Base-by-base conservation (phyloP, 2,329 filamentous ascomycete genomes). In the Triangularia verruculosa region DNA sequence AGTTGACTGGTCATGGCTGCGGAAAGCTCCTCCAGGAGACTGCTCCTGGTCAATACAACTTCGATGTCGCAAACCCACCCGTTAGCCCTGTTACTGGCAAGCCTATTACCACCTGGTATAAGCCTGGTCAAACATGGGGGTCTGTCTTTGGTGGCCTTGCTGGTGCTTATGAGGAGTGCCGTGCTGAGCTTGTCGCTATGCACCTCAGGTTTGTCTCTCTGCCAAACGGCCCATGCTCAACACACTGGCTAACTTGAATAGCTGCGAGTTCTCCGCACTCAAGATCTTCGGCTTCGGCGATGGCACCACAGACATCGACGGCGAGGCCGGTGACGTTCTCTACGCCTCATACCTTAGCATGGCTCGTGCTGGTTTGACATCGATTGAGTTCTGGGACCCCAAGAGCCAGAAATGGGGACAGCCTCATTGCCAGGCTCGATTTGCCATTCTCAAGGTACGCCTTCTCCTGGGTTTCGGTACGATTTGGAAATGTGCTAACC, bases 1-100 rank as follows among this genome's bases (percentile, higher is more conserved):
- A 97, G 75, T 86, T 97, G 59, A 87, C 79, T 72, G 83, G 93
- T 17, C 94, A 97, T 71, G 94, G 94, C 28, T 97, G 93, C 64
- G 94, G 94, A 55, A 98, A 97, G 78, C 83, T 98, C 11, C 84
- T 98, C 0, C 93, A 97, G 77, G 94, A 98, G 76, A 97, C 91
- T 0, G 83, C 88, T 1, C 84, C 89, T 0, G 93, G 92, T 11
- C 81, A 85, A 52, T 97, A 86, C 82, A 98, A 98, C 80, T 98
- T 98, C 73, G 91, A 98, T 74, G 80, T 87, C 64, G 80, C 87
- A 66, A 91, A 92, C 73, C 93, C 91, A 7, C 94, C 94, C 0
- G 79, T 92, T 59, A 96, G 87, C 72, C 94, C 93, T 0, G 77
- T 97, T 47, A 91, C 87, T 4, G 83, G 86, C 65, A 89, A 94